These are phyloP conservation scores for Fusarium sp. DNA, from an alignment of 2,329 filamentous ascomycete genomes.

Conservation along the genomic window DNA sequence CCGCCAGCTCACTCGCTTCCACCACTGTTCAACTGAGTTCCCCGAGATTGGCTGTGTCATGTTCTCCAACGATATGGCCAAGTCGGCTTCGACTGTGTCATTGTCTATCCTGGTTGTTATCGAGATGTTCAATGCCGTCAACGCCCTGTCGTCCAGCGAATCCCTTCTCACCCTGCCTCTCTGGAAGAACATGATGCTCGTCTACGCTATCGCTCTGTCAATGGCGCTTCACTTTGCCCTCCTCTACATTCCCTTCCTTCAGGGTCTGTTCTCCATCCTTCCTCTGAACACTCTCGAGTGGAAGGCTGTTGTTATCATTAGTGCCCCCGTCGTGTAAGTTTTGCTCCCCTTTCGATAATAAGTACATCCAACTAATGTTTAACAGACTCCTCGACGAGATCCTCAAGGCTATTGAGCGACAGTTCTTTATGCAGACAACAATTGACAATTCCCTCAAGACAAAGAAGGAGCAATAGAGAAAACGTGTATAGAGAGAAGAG, in stretches of 20 bases:
- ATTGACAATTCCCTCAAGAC: constrained; percentile 53
- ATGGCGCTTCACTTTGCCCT: constrained; percentile 97
- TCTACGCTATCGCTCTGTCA: constrained; percentile 91
- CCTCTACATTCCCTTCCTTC: constrained; percentile 90
- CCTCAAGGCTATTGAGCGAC: constrained; percentile 82
- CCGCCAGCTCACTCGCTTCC: constrained; percentile 91
- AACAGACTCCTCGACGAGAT: constrained; percentile 82
- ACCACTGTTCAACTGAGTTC: constrained; percentile 88
- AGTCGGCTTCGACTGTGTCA: constrained; percentile 91
- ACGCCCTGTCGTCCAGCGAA: constrained; percentile 94
- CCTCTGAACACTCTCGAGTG: constrained; percentile 89
- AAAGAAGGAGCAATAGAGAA: constrained; percentile 67
- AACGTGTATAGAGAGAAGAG: constrained; percentile 28
- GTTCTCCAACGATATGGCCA: constrained; percentile 87
- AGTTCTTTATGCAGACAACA: constrained; percentile 69
- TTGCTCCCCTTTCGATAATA: neutral
- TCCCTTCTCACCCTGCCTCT: constrained; percentile 91
- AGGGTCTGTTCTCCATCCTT: constrained; percentile 89
- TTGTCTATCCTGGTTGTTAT: constrained; percentile 94
- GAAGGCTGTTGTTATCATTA: constrained; percentile 90
- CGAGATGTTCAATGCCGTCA: constrained; percentile 99
- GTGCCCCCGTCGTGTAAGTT: constrained; percentile 90
- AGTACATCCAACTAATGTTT: constrained; percentile 40
- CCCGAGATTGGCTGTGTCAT: constrained; percentile 92
- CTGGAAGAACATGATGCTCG: constrained; percentile 99